Conservation (phyloP, 2,329 filamentous ascomycete species). For the Kalmusia sp. region DNA sequence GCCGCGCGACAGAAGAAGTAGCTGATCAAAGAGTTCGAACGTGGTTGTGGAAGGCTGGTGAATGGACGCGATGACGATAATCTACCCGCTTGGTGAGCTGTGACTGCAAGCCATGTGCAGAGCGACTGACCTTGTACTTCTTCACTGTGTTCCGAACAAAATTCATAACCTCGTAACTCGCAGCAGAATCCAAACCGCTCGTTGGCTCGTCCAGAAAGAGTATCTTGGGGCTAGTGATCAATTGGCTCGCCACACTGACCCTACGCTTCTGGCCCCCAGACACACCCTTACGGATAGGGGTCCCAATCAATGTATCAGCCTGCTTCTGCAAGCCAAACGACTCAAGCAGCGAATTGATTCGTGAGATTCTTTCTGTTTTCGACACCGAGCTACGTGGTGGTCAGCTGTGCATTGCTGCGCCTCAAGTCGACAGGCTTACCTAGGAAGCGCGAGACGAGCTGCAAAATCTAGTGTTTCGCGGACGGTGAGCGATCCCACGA, state of each 20-base stretch:
- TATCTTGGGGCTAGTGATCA: conserved; percentile 82
- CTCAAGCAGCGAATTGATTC: conserved; percentile 71
- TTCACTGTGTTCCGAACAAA: conserved; percentile 73
- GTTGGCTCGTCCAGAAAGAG: conserved; percentile 87
- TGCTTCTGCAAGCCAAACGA: conserved; percentile 77
- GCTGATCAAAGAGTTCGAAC: conserved; percentile 80
- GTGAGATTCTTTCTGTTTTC: conserved; percentile 65
- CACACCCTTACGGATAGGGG: conserved; percentile 81
- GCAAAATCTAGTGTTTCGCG: conserved; percentile 81
- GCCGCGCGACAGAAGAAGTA: conserved; percentile 75
- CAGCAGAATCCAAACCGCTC: conserved; percentile 80
- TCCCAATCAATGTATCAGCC: conserved; percentile 76
- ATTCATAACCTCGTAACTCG: conserved; percentile 77
- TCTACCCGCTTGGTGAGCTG: conserved; percentile 48
- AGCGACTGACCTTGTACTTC: conserved; percentile 64
- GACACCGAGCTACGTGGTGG: conserved; percentile 51
- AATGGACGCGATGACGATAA: conserved; percentile 82
- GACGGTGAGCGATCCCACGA: conserved; percentile 82
- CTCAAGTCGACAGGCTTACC: conserved; percentile 20
- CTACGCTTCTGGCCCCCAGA: conserved; percentile 86
- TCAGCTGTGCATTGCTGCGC: conserved; percentile 18
- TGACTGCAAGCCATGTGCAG: neutral
- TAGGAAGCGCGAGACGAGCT: conserved; percentile 68
- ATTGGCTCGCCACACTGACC: conserved; percentile 78
- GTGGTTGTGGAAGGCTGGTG: conserved; percentile 85